These are phyloP conservation scores for Podila minutissima DNA, from an alignment of 192 early-diverging fungal species.

Conservation along the genomic window DNA sequence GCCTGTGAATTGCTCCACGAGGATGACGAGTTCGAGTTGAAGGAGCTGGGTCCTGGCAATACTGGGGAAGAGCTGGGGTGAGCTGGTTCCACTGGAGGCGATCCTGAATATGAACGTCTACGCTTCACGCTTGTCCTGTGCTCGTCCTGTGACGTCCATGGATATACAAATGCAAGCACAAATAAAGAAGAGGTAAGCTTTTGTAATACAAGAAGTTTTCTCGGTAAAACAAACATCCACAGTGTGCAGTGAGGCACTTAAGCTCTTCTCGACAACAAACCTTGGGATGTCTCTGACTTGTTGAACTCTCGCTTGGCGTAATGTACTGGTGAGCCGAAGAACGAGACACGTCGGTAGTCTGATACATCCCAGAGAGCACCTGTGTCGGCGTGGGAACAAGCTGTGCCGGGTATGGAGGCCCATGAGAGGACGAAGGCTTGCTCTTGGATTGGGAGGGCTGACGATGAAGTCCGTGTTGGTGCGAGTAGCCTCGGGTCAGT, in stretches of 20 bases:
- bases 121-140: conserved; percentile 14
- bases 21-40: conserved; percentile 44
- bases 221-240: too few relatives aligned
- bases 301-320: neutral
- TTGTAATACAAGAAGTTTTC: too few relatives aligned
- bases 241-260: too few relatives aligned
- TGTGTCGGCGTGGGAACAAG: conserved; percentile 34
- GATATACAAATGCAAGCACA: neutral
- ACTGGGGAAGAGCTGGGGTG: conserved; percentile 18
- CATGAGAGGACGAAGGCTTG: conserved; percentile 12
- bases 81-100: conserved; percentile 5
- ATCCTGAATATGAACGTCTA: conserved; percentile 25
- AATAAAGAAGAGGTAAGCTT: too few relatives aligned
- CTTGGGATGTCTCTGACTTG: too few relatives aligned
- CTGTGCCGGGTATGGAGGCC: neutral
- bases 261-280: too few relatives aligned
- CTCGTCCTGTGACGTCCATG: conserved; percentile 2
- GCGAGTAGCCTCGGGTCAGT: conserved; percentile 6
- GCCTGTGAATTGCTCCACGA: conserved; percentile 27
- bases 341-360: neutral
- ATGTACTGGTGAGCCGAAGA: neutral
- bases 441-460: conserved; percentile 18
- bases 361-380: conserved; percentile 16
- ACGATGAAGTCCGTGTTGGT: conserved; percentile 14
- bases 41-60: conserved; percentile 19